These are phyloP conservation scores for Melaleuca quinquenervia DNA, from an alignment of 345 rosid genomes.

Conservation along the genomic window DNA sequence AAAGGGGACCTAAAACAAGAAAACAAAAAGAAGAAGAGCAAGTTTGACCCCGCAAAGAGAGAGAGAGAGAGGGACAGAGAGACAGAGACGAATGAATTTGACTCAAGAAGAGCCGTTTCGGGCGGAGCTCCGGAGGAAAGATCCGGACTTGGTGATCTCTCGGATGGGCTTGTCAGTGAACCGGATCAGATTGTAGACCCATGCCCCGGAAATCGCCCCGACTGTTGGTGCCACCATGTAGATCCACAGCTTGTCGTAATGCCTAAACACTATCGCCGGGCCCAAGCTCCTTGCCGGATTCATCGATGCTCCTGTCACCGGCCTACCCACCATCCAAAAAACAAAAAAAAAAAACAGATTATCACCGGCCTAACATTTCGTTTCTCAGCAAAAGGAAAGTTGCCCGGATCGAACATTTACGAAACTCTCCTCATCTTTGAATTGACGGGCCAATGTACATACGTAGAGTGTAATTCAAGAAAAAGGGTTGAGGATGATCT, in stretches of 20 bases:
- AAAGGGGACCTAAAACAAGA: neutral
- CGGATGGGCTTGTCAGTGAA: slow-evolving; percentile 36
- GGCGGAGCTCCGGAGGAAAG: slow-evolving; percentile 5
- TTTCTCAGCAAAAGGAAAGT: neutral
- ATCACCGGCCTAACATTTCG: neutral
- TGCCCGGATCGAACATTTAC: neutral
- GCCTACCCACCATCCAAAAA: slow-evolving; percentile 18
- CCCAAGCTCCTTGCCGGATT: slow-evolving; percentile 88
- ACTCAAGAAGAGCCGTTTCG: neutral
- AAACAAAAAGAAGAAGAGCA: no score
- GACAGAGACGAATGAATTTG: neutral
- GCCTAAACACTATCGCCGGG: slow-evolving; percentile 47
- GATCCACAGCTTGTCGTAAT: slow-evolving; percentile 48
- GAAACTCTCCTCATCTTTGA: neutral
- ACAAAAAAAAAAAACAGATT: rapidly evolving
- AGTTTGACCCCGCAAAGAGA: neutral
- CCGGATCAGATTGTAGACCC: slow-evolving; percentile 41
- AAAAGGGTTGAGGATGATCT: neutral
- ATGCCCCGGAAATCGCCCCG: slow-evolving; percentile 47
- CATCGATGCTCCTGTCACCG: slow-evolving; percentile 70
- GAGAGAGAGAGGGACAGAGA: neutral
- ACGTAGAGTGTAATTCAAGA: neutral
- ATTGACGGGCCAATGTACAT: neutral
- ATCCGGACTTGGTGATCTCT: slow-evolving; percentile 19
- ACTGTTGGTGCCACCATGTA: slow-evolving; percentile 38